These are phyloP conservation scores for Eucalyptus sideroxylon DNA, from an alignment of 345 rosid species.

Conservation along the genomic window DNA sequence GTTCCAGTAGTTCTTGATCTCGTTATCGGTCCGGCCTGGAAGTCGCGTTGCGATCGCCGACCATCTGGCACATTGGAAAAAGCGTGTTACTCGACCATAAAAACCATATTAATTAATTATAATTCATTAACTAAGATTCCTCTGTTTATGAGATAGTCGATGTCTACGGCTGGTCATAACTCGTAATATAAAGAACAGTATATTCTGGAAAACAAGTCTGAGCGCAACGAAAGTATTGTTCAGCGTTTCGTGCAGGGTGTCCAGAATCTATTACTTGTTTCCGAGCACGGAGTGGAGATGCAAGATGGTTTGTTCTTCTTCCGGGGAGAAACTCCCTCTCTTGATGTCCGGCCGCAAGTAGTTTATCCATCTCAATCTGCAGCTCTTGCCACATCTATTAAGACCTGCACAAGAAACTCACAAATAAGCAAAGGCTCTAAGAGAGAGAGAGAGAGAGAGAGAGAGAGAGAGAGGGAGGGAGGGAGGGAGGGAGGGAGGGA, in stretches of 20 bases:
- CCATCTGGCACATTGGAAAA: constrained; percentile 30
- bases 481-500: neutral
- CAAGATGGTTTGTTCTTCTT: constrained; percentile 60
- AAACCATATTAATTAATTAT: neutral
- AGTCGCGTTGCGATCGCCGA: constrained; percentile 67
- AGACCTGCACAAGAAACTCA: neutral
- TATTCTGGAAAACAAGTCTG: neutral
- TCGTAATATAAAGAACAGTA: neutral
- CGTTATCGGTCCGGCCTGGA: constrained; percentile 83
- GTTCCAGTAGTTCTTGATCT: constrained; percentile 80
- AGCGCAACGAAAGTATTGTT: neutral
- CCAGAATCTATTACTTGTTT: constrained; percentile 40
- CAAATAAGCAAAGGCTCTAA: neutral
- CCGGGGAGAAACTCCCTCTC: constrained; percentile 54
- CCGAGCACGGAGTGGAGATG: constrained; percentile 56
- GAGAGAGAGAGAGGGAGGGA: neutral
- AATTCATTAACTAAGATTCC: neutral
- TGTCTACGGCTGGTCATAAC: neutral
- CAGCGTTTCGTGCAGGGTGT: neutral
- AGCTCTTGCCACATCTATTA: constrained; percentile 65
- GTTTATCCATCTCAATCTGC: constrained; percentile 69
- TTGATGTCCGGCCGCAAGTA: constrained; percentile 76
- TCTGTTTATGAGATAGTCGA: neutral
- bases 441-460: neutral
- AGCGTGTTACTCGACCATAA: neutral